Evolutionary conservation across 2,329 filamentous ascomycete species (phyloP), one percentile per base, ranked within the genome.

Genomic region (Fusarium sublunatum): DNA sequence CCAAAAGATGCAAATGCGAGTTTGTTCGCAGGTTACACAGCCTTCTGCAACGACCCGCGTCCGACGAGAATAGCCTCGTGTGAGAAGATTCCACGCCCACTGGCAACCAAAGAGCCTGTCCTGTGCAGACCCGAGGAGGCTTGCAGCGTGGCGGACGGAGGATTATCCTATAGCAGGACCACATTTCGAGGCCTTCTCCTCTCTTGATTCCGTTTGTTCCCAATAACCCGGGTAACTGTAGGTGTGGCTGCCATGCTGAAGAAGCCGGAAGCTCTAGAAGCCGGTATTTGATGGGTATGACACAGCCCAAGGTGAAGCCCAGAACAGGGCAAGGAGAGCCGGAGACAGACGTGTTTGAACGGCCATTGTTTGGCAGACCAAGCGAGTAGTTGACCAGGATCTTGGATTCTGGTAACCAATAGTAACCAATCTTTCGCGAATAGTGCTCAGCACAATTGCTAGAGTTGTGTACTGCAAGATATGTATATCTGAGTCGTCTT

Each of bases 51-150:
- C 62, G 52, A 67, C 70, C 76, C 75, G 68, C 64, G 64, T 73
- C 69, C 70, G 67, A 74, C 73, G 72, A 74, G 67, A 73, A 75
- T 65, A 70, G 65, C 68, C 73, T 77, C 73, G 75, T 75, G 76
- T 74, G 19, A 22, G 9, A 29, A 22, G 6, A 7, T 25, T 41
- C 39, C 28, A 6, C 19, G 45, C 13, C 36, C 25, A 15, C 13
- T 7, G 28, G 29, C 13, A 15, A 15, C 25, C 42, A 32, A 2
- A 13, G 7, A 13, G 7, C n/a, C 35, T 38, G 15, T 29, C 28
- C 32, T 60, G 42, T 32, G 28, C 19, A 54, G 28, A 46, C 41
- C 32, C 36, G 57, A 60, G 9, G 42, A 34, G 57, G 55, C 55
- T 54, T 60, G 42, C 57, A 54, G 44, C 28, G 57, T 54, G 57